A percentile compares a stretch with the other conserved stretches of the same genome.
phyloP scores from a whole-genome alignment of 495 filamentous ascomycete genomes.

The Podospora didyma region DNA sequence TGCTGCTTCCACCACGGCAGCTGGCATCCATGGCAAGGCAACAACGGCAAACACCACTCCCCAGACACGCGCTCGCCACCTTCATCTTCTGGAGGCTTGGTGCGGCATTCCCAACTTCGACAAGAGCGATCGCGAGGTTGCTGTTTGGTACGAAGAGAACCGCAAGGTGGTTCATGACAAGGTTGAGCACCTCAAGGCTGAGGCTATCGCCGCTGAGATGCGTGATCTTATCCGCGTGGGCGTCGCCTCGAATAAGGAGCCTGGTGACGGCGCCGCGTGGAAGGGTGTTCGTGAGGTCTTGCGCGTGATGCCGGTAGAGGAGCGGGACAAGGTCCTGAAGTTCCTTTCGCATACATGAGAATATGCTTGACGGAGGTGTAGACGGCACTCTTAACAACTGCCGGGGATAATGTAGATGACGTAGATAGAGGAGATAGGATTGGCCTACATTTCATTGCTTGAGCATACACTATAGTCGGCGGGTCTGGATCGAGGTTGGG shows the following conservation, averaged over 20 bases:
- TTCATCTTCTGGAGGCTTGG: conserved; percentile 74
- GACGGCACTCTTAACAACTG: background rate
- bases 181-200: conserved; percentile 73
- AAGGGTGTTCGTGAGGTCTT: conserved; percentile 85
- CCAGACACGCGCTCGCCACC: conserved; percentile 54
- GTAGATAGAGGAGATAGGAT: background rate
- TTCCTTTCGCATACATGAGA: conserved; percentile 47
- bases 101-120: conserved; percentile 68
- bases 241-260: conserved; percentile 39
- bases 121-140: conserved; percentile 73
- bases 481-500: background rate
- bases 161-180: conserved; percentile 71
- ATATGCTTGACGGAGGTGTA: background rate
- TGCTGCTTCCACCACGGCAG: conserved; percentile 46
- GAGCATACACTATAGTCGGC: background rate
- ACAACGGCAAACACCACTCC: conserved; percentile 39
- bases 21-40: conserved; percentile 26
- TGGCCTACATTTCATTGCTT: background rate
- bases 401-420: background rate
- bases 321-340: conserved; percentile 82
- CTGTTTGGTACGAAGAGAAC: conserved; percentile 97
- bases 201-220: conserved; percentile 74
- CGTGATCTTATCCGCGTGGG: conserved; percentile 62
- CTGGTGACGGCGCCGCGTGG: conserved; percentile 64
- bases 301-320: conserved; percentile 76